Evolutionary conservation across 1,139 yeast genomes (phyloP), one percentile per base, ranked within the genome.

Genomic region (Geotrichum histeridarum): DNA sequence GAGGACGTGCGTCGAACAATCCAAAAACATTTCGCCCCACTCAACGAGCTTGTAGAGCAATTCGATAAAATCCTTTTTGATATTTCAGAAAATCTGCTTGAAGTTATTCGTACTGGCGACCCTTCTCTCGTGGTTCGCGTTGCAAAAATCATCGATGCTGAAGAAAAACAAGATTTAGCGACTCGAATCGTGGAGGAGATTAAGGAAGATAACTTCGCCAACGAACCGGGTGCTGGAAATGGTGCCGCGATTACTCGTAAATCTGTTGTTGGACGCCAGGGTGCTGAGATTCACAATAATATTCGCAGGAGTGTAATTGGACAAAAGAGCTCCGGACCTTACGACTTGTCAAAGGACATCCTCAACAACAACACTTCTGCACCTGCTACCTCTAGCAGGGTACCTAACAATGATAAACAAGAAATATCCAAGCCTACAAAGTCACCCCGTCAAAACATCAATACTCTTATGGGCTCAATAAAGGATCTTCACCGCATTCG

Each of bases 71-170:
- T 80, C 7, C 65, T 94, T 50, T 71, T 80, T 52, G 84, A 81
- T n/a, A 75, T 86, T 47, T 83, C 84, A 15, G 77, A 75, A 42
- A 81, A 81, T 55, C 63, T 86, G 45, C 81, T 91, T 2, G 96
- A 88, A 65, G 77, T 84, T 7, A 76, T 85, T 1, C 82, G 86
- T 59, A 82, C 79, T 32, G 84, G 82, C 0, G 88, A 91, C 66
- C 70, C 72, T 35, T 81, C 85, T 32, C 73, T 90, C 59, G 83
- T 88, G 1, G 84, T 82, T 46, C 81, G 93, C 54, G 69, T 87
- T 48, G 82, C 90, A 41, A 85, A 87, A 61, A 79, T 94, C 32
- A 76, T 94, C 43, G 95, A 90, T 59, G 78, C 74, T 60, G 99
- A 94, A 67, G 86, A 86, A 60, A 75, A 78, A 42, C 90, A 86